Evolutionary conservation across 305 asterid species (phyloP), one percentile per base, ranked within the genome.

Genomic region (Fraxinus angustifolia): DNA sequence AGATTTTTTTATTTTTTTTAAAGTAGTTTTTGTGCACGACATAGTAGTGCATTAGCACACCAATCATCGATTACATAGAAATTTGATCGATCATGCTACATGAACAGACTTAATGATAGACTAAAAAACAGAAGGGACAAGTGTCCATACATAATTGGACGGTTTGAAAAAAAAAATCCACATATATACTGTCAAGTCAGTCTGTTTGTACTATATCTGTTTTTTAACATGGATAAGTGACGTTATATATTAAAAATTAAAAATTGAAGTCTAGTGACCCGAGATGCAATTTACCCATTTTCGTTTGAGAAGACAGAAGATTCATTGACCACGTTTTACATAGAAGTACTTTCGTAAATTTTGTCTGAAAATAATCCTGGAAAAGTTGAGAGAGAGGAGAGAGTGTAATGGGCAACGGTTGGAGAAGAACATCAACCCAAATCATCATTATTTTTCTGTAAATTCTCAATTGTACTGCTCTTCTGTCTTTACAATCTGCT

Each of bases 401-500:
- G 65, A 56, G 36, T 16, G 58, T 33, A 74, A 81, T 77, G 81
- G 80, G 62, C 60, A 35, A 75, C 81, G 68, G 88, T 79, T 65
- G 78, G 82, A 79, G 81, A 79, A 77, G 76, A 80, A 36, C 45
- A 75, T 74, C 82, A 81, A 67, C 78, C 82, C 86, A 45, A 14
- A 82, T 86, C 77, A 79, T 80, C 73, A 2, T 17, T 17, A 56
- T 80, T 35, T 82, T 82, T 76, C 87, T 83, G 88, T 83, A 87
- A 86, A 84, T 86, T 84, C 84, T 77, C 80, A 60, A 75, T 78
- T 75, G 76, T 75, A 48, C 85, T 76, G 21, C 78, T 26, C 62
- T 56, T 83, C 80, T 78, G 72, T 56, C 84, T 26, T 28, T 80
- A 75, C 68, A 80, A 74, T 80, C 85, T 74, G 40, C 35, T 65